Evolutionary conservation across 176 grass and related monocot genomes (phyloP), one percentile per base, ranked within the genome.

Genomic region (Eleusine indica): DNA sequence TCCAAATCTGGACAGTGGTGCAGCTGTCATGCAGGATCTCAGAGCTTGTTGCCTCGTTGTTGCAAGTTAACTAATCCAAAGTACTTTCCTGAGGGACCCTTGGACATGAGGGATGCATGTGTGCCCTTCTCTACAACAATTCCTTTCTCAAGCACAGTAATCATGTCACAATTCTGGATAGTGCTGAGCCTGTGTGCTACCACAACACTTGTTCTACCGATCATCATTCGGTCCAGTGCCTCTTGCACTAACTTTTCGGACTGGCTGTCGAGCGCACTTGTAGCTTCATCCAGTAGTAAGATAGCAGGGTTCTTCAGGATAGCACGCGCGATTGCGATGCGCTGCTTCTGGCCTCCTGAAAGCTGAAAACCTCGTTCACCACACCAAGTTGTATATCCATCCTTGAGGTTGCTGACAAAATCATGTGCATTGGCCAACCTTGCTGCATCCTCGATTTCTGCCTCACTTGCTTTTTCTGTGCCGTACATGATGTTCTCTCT

Each of bases 331-430:
- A 98, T 98, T 15, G 96, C 96, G 66, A 98, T 90, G 35, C 96
- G 86, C 61, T 98, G 96, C 67, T 98, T 98, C 80, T 98, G 96
- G 18, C 96, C 96, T 80, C 96, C 96, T 68, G 96, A 98, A 16
- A 98, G 64, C 83, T 98, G 96, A 72, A 95, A 75, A 10, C 96
- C 96, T 4, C 89, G 84, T 48, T 98, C 96, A 29, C 96, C 96
- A 58, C 96, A 98, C 82, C 29, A 74, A 18, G 96, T 95, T 57
- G 90, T 83, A 54, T 95, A 99, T 21, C 96, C 96, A 25, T 99
- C 96, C 82, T 90, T 92, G 41, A 99, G 93, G 85, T 91, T 88
- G 87, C 96, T 99, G 68, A 96, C 87, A 74, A 99, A 99, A 41
- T 94, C 87, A 73, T 99, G 96, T 4, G 93, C 96, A 77, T 99